Conservation (phyloP, 2,329 filamentous ascomycete species). For the Geoglossum cookeanum region DNA sequence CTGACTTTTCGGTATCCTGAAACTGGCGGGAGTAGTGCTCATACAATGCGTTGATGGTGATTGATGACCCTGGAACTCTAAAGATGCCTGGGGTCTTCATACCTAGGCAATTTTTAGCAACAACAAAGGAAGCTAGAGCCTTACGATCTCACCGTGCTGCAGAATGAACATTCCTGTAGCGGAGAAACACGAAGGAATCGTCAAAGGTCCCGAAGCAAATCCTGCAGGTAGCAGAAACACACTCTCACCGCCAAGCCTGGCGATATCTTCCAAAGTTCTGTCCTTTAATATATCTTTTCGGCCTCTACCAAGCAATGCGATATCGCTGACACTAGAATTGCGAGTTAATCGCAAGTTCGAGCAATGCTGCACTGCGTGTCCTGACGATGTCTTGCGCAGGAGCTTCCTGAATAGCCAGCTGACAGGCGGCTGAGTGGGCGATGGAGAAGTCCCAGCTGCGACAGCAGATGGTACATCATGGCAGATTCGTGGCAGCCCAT, state of each 20-base stretch:
- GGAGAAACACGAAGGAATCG: constrained; percentile 45
- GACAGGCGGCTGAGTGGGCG: constrained; percentile 15
- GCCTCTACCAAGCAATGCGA: constrained; percentile 28
- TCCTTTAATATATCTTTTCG: constrained; percentile 28
- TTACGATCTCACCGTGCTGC: constrained; percentile 31
- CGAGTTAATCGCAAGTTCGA: constrained; percentile 20
- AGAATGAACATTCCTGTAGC: constrained; percentile 46
- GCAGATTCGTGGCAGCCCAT: constrained; percentile 8
- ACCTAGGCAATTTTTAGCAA: constrained; percentile 13
- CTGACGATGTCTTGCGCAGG: constrained; percentile 19
- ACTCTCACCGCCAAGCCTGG: constrained; percentile 43
- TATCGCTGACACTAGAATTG: constrained; percentile 36
- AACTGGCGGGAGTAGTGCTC: constrained; percentile 38
- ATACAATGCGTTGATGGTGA: constrained; percentile 32
- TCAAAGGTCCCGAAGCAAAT: constrained; percentile 35
- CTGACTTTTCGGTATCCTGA: constrained; percentile 26
- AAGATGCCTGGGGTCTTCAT: constrained; percentile 37
- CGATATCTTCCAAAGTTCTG: constrained; percentile 36
- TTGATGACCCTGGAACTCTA: constrained; percentile 39
- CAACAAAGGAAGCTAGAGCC: background rate
- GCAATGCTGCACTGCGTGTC: constrained; percentile 14
- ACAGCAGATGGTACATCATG: constrained; percentile 9
- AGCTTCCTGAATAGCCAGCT: constrained; percentile 23
- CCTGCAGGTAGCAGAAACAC: constrained; percentile 39
- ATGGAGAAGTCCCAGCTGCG: constrained; percentile 7